These are phyloP conservation scores for Capronia epimyces DNA, from an alignment of 2,329 filamentous ascomycete species.

Conservation along the genomic window DNA sequence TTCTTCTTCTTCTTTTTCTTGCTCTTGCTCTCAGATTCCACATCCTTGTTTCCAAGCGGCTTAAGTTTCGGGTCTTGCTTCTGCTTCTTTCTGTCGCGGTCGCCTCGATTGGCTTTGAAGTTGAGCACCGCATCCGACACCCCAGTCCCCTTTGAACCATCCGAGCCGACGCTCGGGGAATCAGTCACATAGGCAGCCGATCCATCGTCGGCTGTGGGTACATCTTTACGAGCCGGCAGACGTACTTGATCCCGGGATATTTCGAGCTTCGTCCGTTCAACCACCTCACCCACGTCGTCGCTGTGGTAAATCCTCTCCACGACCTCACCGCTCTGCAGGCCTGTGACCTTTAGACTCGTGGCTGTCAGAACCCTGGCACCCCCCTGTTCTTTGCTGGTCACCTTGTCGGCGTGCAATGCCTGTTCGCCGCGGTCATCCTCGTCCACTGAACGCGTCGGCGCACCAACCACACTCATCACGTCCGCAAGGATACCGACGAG, in stretches of 20 bases:
- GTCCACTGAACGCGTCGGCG: constrained; percentile 26
- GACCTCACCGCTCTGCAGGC: constrained; percentile 16
- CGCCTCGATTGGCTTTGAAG: background rate
- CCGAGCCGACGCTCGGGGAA: too few species aligned
- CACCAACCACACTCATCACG: constrained; percentile 45
- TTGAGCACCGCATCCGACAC: background rate
- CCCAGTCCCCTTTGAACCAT: too few species aligned
- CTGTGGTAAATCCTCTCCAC: constrained; percentile 22
- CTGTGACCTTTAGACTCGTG: constrained; percentile 14
- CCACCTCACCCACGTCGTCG: constrained; percentile 22
- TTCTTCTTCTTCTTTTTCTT: constrained; percentile 58
- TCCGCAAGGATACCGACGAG: constrained; percentile 61
- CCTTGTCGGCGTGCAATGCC: background rate
- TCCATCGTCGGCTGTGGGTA: background rate
- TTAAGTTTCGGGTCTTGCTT: background rate
- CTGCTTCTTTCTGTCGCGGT: background rate
- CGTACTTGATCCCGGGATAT: too few species aligned
- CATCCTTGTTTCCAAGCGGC: constrained; percentile 9
- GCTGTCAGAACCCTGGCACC: constrained; percentile 16
- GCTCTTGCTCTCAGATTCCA: constrained; percentile 3
- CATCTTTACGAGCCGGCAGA: background rate
- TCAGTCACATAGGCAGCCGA: too few species aligned
- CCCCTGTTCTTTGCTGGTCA: constrained; percentile 15
- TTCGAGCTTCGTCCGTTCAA: constrained; percentile 10
- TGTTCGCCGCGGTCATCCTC: background rate